These are phyloP conservation scores for Warburgia ugandensis DNA, from an alignment of 164 flowering plant genomes.

Conservation along the genomic window DNA sequence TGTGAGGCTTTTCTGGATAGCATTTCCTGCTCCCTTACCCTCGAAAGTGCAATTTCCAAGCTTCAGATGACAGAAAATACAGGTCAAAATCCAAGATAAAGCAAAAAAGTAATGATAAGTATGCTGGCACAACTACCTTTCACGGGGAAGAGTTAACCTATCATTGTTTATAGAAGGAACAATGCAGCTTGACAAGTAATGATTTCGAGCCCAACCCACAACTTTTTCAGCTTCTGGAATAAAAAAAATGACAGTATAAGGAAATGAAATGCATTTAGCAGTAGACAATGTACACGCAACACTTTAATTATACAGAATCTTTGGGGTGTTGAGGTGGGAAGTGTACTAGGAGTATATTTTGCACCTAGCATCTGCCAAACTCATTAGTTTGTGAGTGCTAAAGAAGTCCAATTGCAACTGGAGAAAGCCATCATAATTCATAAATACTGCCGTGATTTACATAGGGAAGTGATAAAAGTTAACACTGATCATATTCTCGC, in stretches of 20 bases:
- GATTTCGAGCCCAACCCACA: constrained; percentile 96
- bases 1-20: constrained; percentile 67
- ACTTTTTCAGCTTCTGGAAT: constrained; percentile 89
- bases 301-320: no score
- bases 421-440: no score
- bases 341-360: no score
- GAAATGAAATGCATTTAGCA: constrained; percentile 2
- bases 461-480: no score
- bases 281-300: neutral
- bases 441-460: no score
- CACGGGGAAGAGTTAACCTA: constrained; percentile 54
- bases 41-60: constrained; percentile 72
- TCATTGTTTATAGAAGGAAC: constrained; percentile 65
- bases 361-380: no score
- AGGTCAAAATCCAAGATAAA: constrained; percentile 11
- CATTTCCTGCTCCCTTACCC: constrained; percentile 75
- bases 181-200: constrained; percentile 60
- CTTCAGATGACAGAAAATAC: constrained; percentile 33
- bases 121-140: constrained; percentile 44
- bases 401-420: no score
- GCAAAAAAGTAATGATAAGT: neutral
- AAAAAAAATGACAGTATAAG: neutral
- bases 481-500: no score
- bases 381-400: no score
- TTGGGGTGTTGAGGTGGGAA: no score